Evolutionary conservation across 768 basidiomycete species (phyloP), one percentile per base, ranked within the genome.

Genomic region (Candolleomyces efflorescens): DNA sequence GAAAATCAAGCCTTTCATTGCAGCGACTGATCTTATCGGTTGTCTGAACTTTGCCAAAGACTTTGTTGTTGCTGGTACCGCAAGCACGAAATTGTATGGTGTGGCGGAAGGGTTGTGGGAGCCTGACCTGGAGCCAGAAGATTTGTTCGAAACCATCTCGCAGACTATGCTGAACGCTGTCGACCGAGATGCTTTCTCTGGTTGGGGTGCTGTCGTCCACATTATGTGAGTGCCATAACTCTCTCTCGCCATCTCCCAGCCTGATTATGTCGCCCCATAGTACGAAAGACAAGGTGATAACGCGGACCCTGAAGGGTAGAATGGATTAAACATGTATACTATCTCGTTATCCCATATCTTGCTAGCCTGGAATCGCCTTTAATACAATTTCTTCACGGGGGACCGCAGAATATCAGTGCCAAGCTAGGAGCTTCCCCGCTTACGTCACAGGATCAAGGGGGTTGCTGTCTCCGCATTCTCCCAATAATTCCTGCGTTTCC

Each of bases 61-160:
- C 73, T 99, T 99, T 64, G 93, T 95, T 58, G 97, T 98, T 11
- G 85, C 92, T 9, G 97, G 97, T 36, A 94, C 94, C 0, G 96
- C 97, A 20, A 87, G 87, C 66, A 79, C 85, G 60, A 98, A 98
- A 76, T 74, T 99, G 62, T 97, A 87, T 66, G 97, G 97, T 88
- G 87, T 96, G 53, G 97, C 97, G 43, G 97, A 99, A 72, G 94
- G 94, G 2, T 81, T 99, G 27, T 99, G 97, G 97, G 97, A 99
- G 73, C 94, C 96, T 9, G 92, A 94, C 71, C 78, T 99, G 70
- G 94, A 88, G 69, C 85, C 95, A 13, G 97, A 98, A 67, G 97
- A 98, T 71, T 76, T 99, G 47, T 99, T 99, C 67, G 97, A 99
- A 78, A 98, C 97, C 2, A 94, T 98, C 67, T 94, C 92, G 26